phyloP scores from a whole-genome alignment of 371 early-diverging fungal genomes.

The Mortierella sp. region DNA sequence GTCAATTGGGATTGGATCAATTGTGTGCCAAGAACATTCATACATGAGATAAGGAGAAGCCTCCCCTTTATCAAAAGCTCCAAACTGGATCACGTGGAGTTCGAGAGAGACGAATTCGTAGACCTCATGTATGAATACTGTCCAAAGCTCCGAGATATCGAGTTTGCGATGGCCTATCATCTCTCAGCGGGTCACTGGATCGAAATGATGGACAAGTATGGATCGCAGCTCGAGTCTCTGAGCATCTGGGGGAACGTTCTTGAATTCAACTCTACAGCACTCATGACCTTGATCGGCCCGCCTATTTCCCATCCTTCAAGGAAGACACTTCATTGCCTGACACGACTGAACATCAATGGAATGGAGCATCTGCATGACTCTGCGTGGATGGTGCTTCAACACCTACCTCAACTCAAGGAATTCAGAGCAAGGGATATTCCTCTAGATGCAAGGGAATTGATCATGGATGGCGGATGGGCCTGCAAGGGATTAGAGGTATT shows the following conservation, averaged over 20 bases:
- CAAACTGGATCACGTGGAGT: background rate
- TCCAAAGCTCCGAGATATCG: constrained; percentile 16
- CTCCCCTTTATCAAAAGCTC: background rate
- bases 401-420: constrained; percentile 10
- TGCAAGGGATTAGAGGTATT: constrained; percentile 19
- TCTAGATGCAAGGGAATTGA: constrained; percentile 16
- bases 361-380: background rate
- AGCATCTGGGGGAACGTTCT: constrained; percentile 7
- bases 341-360: constrained; percentile 22
- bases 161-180: constrained; percentile 12
- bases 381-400: constrained; percentile 9
- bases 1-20: background rate
- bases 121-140: constrained; percentile 6
- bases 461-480: constrained; percentile 26
- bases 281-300: constrained; percentile 13
- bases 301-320: background rate
- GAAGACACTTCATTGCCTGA: background rate
- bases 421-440: constrained; percentile 18
- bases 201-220: constrained; percentile 8
- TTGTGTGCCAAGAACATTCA: background rate
- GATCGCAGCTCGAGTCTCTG: constrained; percentile 13
- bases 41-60: too few species aligned
- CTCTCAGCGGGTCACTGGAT: constrained; percentile 3
- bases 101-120: background rate
- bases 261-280: background rate